These are phyloP conservation scores for Austroboletus eburneus DNA, from an alignment of 768 basidiomycete species.

Conservation along the genomic window DNA sequence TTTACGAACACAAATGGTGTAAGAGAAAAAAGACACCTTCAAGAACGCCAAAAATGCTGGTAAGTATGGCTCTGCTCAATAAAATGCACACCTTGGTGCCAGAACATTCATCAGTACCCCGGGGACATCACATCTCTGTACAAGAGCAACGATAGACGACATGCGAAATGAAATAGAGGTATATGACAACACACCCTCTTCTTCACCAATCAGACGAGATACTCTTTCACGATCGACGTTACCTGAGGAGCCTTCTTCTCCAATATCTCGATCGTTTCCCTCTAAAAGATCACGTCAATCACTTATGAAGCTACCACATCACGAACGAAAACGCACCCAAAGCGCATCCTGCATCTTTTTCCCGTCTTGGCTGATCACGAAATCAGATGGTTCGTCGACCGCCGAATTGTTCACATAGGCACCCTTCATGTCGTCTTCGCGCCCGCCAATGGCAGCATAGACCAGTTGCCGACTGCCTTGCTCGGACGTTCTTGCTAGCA, in stretches of 20 bases:
- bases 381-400: conserved; percentile 31
- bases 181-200: too few relatives aligned
- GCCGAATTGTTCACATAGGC: conserved; percentile 11
- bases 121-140: too few relatives aligned
- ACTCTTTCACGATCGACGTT: conserved; percentile 8
- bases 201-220: conserved; percentile 1
- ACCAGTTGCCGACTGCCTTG: conserved; percentile 35
- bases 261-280: conserved; percentile 21
- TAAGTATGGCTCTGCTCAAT: too few relatives aligned
- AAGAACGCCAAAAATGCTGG: too few relatives aligned
- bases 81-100: too few relatives aligned
- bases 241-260: conserved; percentile 9
- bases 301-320: not conserved
- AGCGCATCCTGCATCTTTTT: conserved; percentile 24
- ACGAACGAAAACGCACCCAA: conserved; percentile 29
- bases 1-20: too few relatives aligned
- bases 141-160: too few relatives aligned
- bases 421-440: conserved; percentile 23
- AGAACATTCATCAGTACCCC: too few relatives aligned
- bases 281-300: conserved; percentile 5
- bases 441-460: conserved; percentile 26
- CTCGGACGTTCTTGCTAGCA: conserved; percentile 21
- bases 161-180: too few relatives aligned
- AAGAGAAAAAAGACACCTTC: too few relatives aligned
- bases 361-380: conserved; percentile 30